phyloP scores from a whole-genome alignment of 2,329 filamentous ascomycete genomes.

The Pezicula neosporulosa region DNA sequence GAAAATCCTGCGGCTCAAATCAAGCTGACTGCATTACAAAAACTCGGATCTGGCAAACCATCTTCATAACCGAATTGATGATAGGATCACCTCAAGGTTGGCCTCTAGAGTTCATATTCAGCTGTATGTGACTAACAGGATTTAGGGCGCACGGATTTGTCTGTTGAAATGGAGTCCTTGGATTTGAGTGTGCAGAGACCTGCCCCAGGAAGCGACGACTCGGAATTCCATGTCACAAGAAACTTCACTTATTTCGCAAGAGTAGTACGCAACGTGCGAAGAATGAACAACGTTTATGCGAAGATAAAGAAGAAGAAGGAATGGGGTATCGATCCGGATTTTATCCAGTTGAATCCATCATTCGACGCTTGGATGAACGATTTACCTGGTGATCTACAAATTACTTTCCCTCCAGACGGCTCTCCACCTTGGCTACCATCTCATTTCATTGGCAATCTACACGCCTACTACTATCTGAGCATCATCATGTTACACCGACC shows the following conservation, averaged over 20 bases:
- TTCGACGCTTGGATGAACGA: constrained; percentile 73
- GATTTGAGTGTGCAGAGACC: constrained; percentile 67
- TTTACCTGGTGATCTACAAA: constrained; percentile 72
- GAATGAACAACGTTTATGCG: constrained; percentile 72
- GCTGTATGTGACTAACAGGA: constrained; percentile 11
- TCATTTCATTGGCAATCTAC: constrained; percentile 84
- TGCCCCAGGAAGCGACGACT: constrained; percentile 64
- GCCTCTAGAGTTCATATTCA: background rate
- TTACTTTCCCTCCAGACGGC: constrained; percentile 75
- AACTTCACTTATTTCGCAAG: constrained; percentile 81
- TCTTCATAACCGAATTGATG: constrained; percentile 87
- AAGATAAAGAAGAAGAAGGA: constrained; percentile 73
- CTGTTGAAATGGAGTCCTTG: constrained; percentile 71
- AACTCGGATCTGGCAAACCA: constrained; percentile 84
- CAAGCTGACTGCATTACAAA: constrained; percentile 77
- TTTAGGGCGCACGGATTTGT: constrained; percentile 72
- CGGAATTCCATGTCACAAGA: constrained; percentile 73
- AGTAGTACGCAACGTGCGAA: constrained; percentile 72
- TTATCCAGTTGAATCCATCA: constrained; percentile 74
- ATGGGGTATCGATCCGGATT: constrained; percentile 83
- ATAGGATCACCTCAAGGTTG: constrained; percentile 88
- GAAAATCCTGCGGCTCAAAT: constrained; percentile 64
- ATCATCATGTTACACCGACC: constrained; percentile 86
- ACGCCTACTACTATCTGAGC: constrained; percentile 82
- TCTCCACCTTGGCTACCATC: constrained; percentile 81